Base-by-base conservation (phyloP, 352 stramenopile species). In the Globisporangium okanoganense region DNA sequence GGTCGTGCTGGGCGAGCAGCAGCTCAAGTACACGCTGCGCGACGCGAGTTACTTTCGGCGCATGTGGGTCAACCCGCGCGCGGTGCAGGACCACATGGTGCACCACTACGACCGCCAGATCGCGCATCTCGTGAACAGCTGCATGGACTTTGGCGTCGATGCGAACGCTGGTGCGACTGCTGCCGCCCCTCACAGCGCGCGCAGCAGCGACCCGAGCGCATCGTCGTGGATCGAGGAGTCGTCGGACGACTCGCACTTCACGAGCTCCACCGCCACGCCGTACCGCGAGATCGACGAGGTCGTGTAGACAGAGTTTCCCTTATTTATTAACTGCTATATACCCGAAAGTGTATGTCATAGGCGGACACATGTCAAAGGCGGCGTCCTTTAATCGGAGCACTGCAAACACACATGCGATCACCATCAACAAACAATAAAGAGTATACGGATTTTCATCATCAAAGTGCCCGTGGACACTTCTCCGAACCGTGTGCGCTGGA, bases 81-180 rank as follows among this genome's bases (percentile, higher is more conserved):
- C 80, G 3, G 20, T 87, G 51, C 71, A 82, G 56, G 83, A 92
- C 58, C 83, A 92, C 69, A 85, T 92, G 73, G 75, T 87, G n/a
- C 80, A 92, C 59, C 83, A 92, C 63, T 92, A 92, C 63, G 83
- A 90, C 69, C 79, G 82, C 43, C 82, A 80, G 64, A 87, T 92
- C 52, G 64, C 69, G 25, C 76, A 73, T 47, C 62, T 92, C 22
- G 72, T 86, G 35, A 62, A 68, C 50, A 65, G 87, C 38, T 87
- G 78, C 65, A 69, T 89, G 54, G 77, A 82, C 36, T 82, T 82
- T 44, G 70, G 25, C 16, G 14, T 7, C 25, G 41, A 40, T 20
- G 47, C 12, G 38, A 27, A 25, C 18, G 24, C 20, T 44, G 22
- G 12, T 12, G 36, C 38, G 2, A 22, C 18, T 41, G 24, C 24